Conservation (phyloP, 2,329 filamentous ascomycete genomes). For the Orbilia brochopaga region DNA sequence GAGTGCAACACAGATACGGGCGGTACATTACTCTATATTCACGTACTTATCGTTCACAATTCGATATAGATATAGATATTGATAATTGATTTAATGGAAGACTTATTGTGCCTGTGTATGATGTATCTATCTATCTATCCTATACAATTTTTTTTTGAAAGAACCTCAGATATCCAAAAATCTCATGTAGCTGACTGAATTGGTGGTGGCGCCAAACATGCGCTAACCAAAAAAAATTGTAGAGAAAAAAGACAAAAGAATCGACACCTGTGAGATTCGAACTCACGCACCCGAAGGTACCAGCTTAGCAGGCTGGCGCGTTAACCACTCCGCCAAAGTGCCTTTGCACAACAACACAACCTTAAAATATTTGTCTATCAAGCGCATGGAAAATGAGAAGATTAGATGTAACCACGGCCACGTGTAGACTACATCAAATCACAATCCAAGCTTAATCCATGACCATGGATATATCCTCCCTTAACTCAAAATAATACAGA, state of each 20-base stretch:
- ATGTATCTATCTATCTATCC: too few relatives aligned
- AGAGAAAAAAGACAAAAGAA: conserved; percentile 5
- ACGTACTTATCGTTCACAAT: too few relatives aligned
- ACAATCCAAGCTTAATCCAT: background rate
- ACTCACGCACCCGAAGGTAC: conserved; percentile 50
- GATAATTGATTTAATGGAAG: background rate
- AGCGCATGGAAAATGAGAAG: background rate
- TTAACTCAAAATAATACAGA: too few relatives aligned
- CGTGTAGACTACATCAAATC: background rate
- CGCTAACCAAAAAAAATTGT: conserved; percentile 1
- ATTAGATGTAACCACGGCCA: background rate
- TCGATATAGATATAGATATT: background rate
- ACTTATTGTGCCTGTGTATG: background rate
- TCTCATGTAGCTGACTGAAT: background rate
- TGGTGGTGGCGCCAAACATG: background rate
- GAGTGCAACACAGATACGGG: conserved; percentile 52
- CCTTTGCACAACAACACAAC: background rate
- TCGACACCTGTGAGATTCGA: conserved; percentile 51
- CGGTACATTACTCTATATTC: conserved; percentile 33
- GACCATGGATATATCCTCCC: too few relatives aligned
- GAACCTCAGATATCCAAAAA: background rate
- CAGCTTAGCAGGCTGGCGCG: conserved; percentile 51
- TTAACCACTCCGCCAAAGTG: conserved; percentile 52
- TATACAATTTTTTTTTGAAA: background rate
- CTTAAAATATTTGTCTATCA: background rate